A percentile compares a stretch with the other conserved stretches of the same genome.
phyloP scores from a whole-genome alignment of 163 green algal species.

The Volvox carteri region DNA sequence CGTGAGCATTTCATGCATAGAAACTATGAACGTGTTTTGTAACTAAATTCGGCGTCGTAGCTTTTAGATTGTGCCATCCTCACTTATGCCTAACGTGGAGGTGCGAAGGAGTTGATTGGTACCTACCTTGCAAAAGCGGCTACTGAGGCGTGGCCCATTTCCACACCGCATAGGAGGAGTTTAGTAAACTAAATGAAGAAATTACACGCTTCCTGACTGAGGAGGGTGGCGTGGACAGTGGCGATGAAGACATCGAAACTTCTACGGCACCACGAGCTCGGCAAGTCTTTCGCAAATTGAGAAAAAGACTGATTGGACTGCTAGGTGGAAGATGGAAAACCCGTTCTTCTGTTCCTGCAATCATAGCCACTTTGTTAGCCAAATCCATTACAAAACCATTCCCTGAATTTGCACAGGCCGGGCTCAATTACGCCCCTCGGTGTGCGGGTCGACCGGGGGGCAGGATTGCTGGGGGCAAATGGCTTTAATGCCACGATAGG shows the following conservation, averaged over 20 bases:
- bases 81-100: conserved; percentile 25
- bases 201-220: conserved; percentile 33
- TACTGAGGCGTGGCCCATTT: no score
- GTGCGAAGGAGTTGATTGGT: neutral
- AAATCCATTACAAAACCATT: no score
- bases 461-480: conserved; percentile 4
- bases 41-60: no score
- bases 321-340: neutral
- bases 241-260: conserved; percentile 12
- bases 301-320: no score
- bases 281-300: conserved; percentile 12
- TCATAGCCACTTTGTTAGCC: neutral
- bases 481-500: neutral
- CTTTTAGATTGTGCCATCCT: no score
- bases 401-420: neutral
- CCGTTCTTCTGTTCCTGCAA: neutral
- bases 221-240: conserved; percentile 28
- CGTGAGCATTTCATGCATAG: no score
- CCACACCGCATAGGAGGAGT: conserved; percentile 44
- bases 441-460: conserved; percentile 41
- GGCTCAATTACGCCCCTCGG: conserved; percentile 48
- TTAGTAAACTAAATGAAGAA: neutral
- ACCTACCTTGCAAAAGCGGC: no score
- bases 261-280: neutral
- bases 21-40: no score